Evolutionary conservation across 2,329 filamentous ascomycete species (phyloP), one percentile per base, ranked within the genome.

Genomic region (Arthrobotrys pseudoclavata): DNA sequence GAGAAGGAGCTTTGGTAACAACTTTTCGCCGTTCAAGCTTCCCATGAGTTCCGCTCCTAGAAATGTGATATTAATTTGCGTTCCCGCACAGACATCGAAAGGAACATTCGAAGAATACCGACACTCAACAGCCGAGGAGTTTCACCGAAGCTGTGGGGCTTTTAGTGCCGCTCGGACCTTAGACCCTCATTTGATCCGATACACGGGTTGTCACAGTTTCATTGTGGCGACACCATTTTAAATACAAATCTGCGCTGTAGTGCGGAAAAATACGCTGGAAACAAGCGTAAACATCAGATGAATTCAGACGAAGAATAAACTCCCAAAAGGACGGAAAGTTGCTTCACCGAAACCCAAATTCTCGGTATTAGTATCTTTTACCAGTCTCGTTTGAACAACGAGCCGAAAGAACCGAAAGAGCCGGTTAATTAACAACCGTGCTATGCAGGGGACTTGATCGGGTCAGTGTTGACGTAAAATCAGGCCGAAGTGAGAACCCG

Each of bases 191-290:
- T 67, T 76, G 50, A 76, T 76, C 72, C 66, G 66, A 76, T 40
- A 70, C 72, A 69, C 37, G 22, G 66, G 47, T 29, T 70, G 72
- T 76, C 63, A 52, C 72, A 76, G 72, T 48, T 76, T 76, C 42
- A 57, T 63, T 69, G 50, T 37, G n/a, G 22, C 20, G 29, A 66
- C 7, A 24, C 37, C 47, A 42, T 34, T 71, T 64, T 60, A 26
- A 15, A 64, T 9, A 34, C 12, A 45, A 9, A 15, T 12, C n/a
- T 6, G 37, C 24, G 24, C 6, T 57, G 42, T 22, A 47, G 29
- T 47, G 26, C 48, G 24, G 52, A 63, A 55, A 68, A 62, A 48
- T 40, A 47, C 12, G 4, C 15, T 47, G 13, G 13, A 20, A 52
- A 47, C 12, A 61, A 62, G 50, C 9, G 50, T 29, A 57, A 47